Evolutionary conservation across 768 basidiomycete genomes (phyloP).

Genomic region (Favolaschia claudopus): DNA sequence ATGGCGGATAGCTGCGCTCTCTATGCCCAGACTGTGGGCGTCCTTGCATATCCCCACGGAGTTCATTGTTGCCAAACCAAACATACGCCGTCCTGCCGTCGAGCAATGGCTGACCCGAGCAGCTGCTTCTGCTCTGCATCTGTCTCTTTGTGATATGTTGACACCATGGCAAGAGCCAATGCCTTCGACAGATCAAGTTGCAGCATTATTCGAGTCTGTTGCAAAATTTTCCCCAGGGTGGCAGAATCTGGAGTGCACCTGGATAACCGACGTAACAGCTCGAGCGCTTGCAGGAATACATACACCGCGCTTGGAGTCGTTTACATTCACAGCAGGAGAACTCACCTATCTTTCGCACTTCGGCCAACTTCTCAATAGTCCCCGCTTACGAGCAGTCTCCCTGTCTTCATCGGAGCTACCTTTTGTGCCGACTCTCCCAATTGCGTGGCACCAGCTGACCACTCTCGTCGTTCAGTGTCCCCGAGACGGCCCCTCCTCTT

Average conservation of each 20-base stretch:
- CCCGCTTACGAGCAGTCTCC: not conserved
- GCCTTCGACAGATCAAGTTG: too few species aligned
- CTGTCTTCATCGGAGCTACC: not conserved
- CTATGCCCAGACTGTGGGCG: not conserved
- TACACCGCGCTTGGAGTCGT: too few species aligned
- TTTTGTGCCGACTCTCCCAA: not conserved
- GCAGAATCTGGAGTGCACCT: too few species aligned
- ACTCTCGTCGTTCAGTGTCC: too few species aligned
- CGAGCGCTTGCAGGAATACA: too few species aligned
- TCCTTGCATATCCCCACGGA: not conserved
- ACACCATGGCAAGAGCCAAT: not conserved
- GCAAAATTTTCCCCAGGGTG: too few species aligned
- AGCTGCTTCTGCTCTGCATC: not conserved
- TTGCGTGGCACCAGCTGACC: not conserved
- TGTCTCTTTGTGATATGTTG: not conserved
- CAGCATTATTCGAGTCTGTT: not conserved
- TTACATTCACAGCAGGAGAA: too few species aligned
- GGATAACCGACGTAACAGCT: too few species aligned
- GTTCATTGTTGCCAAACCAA: not conserved
- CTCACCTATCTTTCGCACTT: too few species aligned
- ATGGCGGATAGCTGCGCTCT: conserved; percentile 1
- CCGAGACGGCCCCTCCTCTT: not conserved
- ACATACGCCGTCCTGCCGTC: not conserved
- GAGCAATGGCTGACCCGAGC: not conserved
- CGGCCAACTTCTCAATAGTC: too few species aligned